A percentile compares a stretch with the other conserved stretches of the same genome.
These are phyloP conservation scores for Rhodomyrtus tomentosa DNA, from an alignment of 345 rosid species.

Conservation along the genomic window DNA sequence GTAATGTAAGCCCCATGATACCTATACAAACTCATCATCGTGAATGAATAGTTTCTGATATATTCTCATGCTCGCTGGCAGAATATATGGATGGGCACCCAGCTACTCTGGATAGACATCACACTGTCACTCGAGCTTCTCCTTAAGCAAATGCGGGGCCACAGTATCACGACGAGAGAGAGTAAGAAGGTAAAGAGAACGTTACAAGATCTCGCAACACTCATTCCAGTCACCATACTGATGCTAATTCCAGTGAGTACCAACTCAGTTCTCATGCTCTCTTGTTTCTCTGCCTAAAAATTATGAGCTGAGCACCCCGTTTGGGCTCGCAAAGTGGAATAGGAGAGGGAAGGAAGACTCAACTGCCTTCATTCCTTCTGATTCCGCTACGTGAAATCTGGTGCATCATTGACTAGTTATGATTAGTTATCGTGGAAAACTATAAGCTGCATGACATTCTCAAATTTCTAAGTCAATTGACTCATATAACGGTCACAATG, in stretches of 20 bases:
- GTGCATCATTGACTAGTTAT: not conserved
- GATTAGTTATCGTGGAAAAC: not conserved
- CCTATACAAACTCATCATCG: not conserved
- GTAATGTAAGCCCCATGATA: not conserved
- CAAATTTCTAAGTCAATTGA: not conserved
- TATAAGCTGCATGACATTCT: not conserved
- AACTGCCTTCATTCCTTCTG: not conserved
- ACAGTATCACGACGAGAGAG: conserved; percentile 26
- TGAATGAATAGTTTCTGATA: not conserved
- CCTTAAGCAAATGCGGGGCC: conserved; percentile 28
- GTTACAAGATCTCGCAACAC: conserved; percentile 32
- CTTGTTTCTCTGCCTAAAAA: not conserved
- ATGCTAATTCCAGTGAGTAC: conserved; percentile 59
- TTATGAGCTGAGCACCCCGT: not conserved
- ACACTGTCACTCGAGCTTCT: conserved; percentile 28
- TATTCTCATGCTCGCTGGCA: not conserved
- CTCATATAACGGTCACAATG: not conserved
- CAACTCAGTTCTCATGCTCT: not conserved
- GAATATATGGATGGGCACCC: conserved; percentile 55
- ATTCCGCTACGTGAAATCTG: not conserved
- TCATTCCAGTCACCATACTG: conserved; percentile 44
- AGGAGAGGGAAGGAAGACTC: not conserved
- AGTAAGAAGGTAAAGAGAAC: conserved; percentile 31
- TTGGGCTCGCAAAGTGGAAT: not conserved
- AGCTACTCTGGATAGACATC: conserved; percentile 39